phyloP scores from a whole-genome alignment of 2,329 filamentous ascomycete genomes.

The Parastagonospora nodorum region DNA sequence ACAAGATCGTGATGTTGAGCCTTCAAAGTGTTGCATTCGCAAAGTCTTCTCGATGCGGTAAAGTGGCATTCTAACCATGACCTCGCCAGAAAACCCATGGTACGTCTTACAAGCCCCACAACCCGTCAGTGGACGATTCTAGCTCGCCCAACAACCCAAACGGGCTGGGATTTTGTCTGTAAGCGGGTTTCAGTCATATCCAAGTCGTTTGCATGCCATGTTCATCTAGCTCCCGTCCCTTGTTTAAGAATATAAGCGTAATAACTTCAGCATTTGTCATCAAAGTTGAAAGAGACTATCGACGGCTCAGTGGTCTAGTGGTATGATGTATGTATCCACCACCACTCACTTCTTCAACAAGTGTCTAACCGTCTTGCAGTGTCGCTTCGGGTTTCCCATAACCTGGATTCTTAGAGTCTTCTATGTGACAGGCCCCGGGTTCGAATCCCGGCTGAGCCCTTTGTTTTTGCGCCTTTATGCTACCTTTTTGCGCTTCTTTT shows the following conservation, averaged over 20 bases:
- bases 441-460: constrained; percentile 43
- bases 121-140: constrained; percentile 3
- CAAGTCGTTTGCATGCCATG: too few relatives aligned
- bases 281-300: constrained; percentile 1
- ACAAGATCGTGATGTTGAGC: background rate
- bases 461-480: constrained; percentile 4
- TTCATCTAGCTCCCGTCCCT: background rate
- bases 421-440: constrained; percentile 45
- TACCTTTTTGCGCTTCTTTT: background rate
- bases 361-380: background rate
- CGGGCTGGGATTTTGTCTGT: too few relatives aligned
- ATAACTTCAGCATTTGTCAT: constrained; percentile 7
- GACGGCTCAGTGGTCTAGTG: constrained; percentile 39
- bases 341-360: background rate
- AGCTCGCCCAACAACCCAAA: background rate
- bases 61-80: constrained; percentile 6
- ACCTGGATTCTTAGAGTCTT: constrained; percentile 31
- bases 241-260: background rate
- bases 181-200: too few relatives aligned
- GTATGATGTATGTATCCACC: constrained; percentile 8
- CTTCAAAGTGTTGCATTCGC: constrained; percentile 8
- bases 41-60: constrained; percentile 16
- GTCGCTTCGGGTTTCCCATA: constrained; percentile 33
- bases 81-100: background rate
- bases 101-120: constrained; percentile 10